Evolutionary conservation across 1,284 basidiomycete species (phyloP), one percentile per base, ranked within the genome.

Genomic region (Rhizopogon hawkerae): DNA sequence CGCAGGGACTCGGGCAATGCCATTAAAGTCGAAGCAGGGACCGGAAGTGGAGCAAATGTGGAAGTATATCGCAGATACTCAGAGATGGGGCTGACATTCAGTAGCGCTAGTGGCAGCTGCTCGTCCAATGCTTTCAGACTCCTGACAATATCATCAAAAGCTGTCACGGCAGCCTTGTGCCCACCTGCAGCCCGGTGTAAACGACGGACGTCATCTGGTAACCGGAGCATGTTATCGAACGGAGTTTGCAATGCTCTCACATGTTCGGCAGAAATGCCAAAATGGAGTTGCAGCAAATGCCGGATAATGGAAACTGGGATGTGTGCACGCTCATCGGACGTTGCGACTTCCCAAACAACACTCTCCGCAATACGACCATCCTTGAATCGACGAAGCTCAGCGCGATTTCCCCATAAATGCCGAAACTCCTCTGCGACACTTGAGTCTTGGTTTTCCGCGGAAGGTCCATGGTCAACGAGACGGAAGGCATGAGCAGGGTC

Each of bases 311-410:
- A 76, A 6, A 75, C 70, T 0, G 93, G 92, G 35, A 98, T 84
- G 46, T 84, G 78, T 1, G 81, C 75, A 6, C 89, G 83, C 55
- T 93, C 90, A 54, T 92, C 89, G 0, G 75, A 73, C 4, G 74
- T 81, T 54, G 75, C 76, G 11, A 85, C 78, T 5, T 87, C 79
- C 96, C 96, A 99, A 0, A 98, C 92, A 10, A 98, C 92, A 61
- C 89, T 92, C 66, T 98, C 92, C 5, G 81, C 66, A 54, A 98
- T 98, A 4, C 86, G 78, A 0, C 95, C 95, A 60, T 98, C 94
- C 65, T 97, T 94, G 76, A 98, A 99, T 14, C 95, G 81, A n/a
- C 96, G 80, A 16, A 98, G 72, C 64, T 98, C 95, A 0, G 94
- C 85, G 62, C 91, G 90, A 44, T 82, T 74, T 1, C 94, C 95